Percentiles rank a stretch among this genome's conserved stretches.
phyloP scores from a whole-genome alignment of 805 yeast species.

The Yamadazyma phyllophila region DNA sequence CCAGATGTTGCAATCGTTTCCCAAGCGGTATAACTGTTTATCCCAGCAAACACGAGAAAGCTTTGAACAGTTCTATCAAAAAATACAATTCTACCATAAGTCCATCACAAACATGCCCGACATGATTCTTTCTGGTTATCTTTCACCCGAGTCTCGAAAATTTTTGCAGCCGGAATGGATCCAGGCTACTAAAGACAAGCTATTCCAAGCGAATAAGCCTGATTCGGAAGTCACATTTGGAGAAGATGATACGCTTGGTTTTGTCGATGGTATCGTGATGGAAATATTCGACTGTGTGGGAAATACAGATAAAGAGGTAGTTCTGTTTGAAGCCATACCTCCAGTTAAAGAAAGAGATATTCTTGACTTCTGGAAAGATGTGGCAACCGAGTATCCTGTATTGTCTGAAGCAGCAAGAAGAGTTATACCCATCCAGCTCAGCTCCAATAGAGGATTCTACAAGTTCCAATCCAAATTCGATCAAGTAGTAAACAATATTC shows the following conservation, averaged over 20 bases:
- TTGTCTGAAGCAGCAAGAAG: slow-evolving; percentile 15
- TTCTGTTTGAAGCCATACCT: slow-evolving; percentile 20
- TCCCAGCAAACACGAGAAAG: slow-evolving; percentile 5
- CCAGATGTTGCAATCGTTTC: slow-evolving; percentile 12
- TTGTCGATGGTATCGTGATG: slow-evolving; percentile 18
- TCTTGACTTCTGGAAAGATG: slow-evolving; percentile 20
- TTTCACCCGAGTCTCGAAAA: slow-evolving; percentile 12
- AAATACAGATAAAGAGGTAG: slow-evolving; percentile 23
- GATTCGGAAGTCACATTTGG: background rate
- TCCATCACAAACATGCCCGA: slow-evolving; percentile 7
- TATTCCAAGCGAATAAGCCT: background rate
- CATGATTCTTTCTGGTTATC: slow-evolving; percentile 10
- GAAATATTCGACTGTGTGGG: slow-evolving; percentile 27
- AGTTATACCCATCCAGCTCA: slow-evolving; percentile 18
- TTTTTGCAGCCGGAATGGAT: slow-evolving; percentile 10
- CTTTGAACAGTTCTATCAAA: slow-evolving; percentile 9
- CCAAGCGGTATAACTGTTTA: slow-evolving; percentile 9
- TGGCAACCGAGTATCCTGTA: slow-evolving; percentile 16
- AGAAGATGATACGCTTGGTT: slow-evolving; percentile 12
- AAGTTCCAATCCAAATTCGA: slow-evolving; percentile 14
- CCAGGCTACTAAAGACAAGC: slow-evolving; percentile 4
- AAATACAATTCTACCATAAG: slow-evolving; percentile 9
- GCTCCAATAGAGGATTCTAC: slow-evolving; percentile 16
- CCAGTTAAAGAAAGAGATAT: slow-evolving; percentile 11
- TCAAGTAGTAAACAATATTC: background rate